phyloP scores from a whole-genome alignment of 2,329 filamentous ascomycete genomes.

The Colletotrichum coccodes region DNA sequence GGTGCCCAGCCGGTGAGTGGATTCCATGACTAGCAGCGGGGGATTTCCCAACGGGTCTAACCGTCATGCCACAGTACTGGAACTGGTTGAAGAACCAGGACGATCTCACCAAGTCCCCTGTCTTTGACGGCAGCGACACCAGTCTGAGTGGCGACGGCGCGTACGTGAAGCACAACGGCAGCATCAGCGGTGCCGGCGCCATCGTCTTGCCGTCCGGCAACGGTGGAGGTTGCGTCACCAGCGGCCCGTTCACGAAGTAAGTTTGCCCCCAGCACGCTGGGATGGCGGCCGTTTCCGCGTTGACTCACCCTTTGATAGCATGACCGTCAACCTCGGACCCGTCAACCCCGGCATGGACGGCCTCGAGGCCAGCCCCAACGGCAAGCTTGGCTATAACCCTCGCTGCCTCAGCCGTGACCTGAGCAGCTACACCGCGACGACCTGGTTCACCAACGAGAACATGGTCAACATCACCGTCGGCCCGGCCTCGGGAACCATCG shows the following conservation, averaged over 20 bases:
- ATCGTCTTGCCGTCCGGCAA: slow-evolving; percentile 46
- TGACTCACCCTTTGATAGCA: slow-evolving; percentile 48
- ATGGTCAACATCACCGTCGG: slow-evolving; percentile 41
- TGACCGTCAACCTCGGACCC: slow-evolving; percentile 49
- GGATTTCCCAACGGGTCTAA: slow-evolving; percentile 17
- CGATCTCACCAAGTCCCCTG: slow-evolving; percentile 42
- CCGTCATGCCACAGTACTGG: slow-evolving; percentile 41
- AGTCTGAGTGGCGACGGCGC: slow-evolving; percentile 51
- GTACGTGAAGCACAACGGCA: slow-evolving; percentile 39
- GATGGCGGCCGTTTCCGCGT: rapidly evolving
- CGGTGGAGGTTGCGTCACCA: slow-evolving; percentile 46
- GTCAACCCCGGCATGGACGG: slow-evolving; percentile 46
- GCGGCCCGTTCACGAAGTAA: slow-evolving; percentile 43
- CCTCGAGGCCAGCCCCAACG: slow-evolving; percentile 8
- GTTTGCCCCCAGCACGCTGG: slow-evolving; percentile 30
- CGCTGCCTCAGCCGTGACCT: slow-evolving; percentile 56
- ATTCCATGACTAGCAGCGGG: background rate
- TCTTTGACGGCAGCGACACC: slow-evolving; percentile 52
- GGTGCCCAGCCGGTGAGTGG: slow-evolving; percentile 30
- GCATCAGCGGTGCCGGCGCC: slow-evolving; percentile 35
- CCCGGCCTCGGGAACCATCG: slow-evolving; percentile 40
- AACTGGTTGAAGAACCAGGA: slow-evolving; percentile 46
- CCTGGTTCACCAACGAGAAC: slow-evolving; percentile 31
- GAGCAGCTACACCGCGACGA: slow-evolving; percentile 41
- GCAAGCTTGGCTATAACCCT: slow-evolving; percentile 52